Percentiles rank a stretch among this genome's conserved stretches.
These are phyloP conservation scores for Thermochaetoides dissita DNA, from an alignment of 2,329 filamentous ascomycete species.

Conservation along the genomic window DNA sequence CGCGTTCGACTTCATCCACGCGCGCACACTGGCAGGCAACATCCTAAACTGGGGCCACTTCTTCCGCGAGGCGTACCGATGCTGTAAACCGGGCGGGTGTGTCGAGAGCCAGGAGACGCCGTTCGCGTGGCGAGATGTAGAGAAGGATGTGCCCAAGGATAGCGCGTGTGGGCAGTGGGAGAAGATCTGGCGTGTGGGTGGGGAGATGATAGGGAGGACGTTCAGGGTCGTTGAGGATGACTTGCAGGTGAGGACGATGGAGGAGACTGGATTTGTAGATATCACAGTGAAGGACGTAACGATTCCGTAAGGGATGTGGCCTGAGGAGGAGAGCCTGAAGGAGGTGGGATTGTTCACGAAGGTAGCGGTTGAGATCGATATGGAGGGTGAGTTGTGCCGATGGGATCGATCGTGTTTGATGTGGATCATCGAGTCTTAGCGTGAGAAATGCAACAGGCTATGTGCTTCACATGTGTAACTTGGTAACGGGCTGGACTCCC, in stretches of 20 bases:
- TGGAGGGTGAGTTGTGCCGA: conserved; percentile 5
- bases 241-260: conserved; percentile 5
- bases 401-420: too few species aligned
- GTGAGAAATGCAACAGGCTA: conserved; percentile 4
- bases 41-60: conserved; percentile 18
- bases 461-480: conserved; percentile 5
- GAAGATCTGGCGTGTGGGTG: conserved; percentile 7
- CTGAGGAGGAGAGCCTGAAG: conserved; percentile 3
- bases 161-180: conserved; percentile 9
- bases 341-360: conserved; percentile 4
- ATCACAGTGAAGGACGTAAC: conserved; percentile 4
- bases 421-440: too few species aligned
- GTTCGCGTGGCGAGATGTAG: too few species aligned
- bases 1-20: conserved; percentile 19
- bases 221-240: conserved; percentile 7
- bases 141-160: conserved; percentile 16
- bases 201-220: conserved; percentile 5
- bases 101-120: too few species aligned
- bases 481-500: conserved; percentile 7
- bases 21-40: conserved; percentile 20
- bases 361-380: conserved; percentile 2
- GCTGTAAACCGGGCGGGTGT: neutral
- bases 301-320: conserved; percentile 4
- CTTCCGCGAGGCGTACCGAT: neutral
- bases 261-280: conserved; percentile 9